Conservation (phyloP, 345 rosid genomes). For the Dipteronia dyeriana region DNA sequence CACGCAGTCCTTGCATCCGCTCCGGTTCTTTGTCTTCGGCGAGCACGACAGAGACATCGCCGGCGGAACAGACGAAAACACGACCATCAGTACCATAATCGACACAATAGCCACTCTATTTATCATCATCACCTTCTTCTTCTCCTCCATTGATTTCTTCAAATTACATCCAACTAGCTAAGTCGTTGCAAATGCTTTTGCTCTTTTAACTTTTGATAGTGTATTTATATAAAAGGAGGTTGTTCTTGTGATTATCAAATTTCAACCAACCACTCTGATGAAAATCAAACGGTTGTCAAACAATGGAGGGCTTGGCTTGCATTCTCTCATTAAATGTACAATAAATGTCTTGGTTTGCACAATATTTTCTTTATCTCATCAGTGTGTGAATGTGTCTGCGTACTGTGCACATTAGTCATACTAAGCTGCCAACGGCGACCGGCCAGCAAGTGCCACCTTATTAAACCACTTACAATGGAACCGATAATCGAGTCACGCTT, state of each 20-base stretch:
- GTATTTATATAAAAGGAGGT: not conserved
- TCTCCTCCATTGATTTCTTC: not conserved
- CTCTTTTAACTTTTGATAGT: not conserved
- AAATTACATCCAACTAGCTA: not conserved
- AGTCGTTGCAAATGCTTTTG: not conserved
- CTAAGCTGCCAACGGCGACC: not conserved
- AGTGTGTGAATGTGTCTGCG: not conserved
- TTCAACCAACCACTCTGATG: not conserved
- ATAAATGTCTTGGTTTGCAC: slow-evolving; percentile 32
- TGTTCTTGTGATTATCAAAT: not conserved
- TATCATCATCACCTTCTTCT: no score
- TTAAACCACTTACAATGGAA: not conserved
- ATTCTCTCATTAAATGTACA: slow-evolving; percentile 8
- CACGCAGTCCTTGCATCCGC: slow-evolving; percentile 58
- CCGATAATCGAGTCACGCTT: no score
- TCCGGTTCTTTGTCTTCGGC: not conserved
- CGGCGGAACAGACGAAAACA: slow-evolving; percentile 23
- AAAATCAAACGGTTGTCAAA: not conserved
- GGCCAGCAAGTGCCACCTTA: not conserved
- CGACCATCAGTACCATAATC: slow-evolving; percentile 15
- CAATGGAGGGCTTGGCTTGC: not conserved
- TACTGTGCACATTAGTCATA: not conserved
- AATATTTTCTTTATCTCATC: slow-evolving; percentile 2
- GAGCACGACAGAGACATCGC: slow-evolving; percentile 21
- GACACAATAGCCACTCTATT: slow-evolving; percentile 8